Evolutionary conservation across 768 basidiomycete genomes (phyloP).

Genomic region (Boletus tylopilopsis): DNA sequence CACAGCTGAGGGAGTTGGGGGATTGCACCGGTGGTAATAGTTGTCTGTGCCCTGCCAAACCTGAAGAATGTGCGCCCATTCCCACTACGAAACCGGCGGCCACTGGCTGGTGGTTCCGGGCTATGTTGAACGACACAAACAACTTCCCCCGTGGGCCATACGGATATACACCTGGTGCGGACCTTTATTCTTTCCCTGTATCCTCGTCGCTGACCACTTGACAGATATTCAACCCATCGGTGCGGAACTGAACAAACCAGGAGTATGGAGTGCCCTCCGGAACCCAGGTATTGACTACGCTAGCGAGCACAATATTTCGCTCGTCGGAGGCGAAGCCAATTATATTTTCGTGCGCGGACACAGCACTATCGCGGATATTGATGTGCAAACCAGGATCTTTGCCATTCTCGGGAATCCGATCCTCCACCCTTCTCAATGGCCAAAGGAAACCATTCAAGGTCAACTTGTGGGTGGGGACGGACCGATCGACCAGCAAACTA

Average conservation of each 20-base stretch:
- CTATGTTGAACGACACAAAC: not conserved
- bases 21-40: not conserved
- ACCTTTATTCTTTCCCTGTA: not conserved
- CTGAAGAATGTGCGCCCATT: not conserved
- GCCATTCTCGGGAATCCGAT: not conserved
- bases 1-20: not conserved
- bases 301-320: not conserved
- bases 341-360: constrained; percentile 12
- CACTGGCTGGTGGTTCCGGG: constrained; percentile 12
- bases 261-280: not conserved
- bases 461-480: not conserved
- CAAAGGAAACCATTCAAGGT: not conserved
- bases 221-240: constrained; percentile 9
- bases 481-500: not conserved
- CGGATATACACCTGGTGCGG: constrained; percentile 1
- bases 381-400: constrained; percentile 5
- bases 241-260: not conserved
- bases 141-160: not conserved
- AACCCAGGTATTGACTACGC: constrained; percentile 2
- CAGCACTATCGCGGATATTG: constrained; percentile 6
- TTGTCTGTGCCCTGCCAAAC: not conserved
- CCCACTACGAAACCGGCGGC: constrained; percentile 8
- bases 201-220: not conserved
- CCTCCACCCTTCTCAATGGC: not conserved
- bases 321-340: constrained; percentile 4